Base-by-base conservation (phyloP, 495 filamentous ascomycete species). In the Aspergillus egyptiacus region DNA sequence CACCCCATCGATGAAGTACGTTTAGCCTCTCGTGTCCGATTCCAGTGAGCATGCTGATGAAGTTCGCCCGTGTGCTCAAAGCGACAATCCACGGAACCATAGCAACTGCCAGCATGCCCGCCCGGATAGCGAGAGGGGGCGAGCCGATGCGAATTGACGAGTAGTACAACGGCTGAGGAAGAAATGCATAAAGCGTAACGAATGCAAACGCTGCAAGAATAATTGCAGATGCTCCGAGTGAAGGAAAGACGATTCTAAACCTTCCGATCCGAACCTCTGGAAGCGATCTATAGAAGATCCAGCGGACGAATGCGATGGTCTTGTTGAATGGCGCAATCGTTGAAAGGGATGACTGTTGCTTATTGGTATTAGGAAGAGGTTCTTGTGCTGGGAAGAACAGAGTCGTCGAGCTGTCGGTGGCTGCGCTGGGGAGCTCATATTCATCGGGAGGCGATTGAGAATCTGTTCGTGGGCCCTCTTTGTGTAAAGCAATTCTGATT, bases 61-160 rank as follows among this genome's bases (percentile, higher is more conserved):
- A 55, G 65, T 96, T 97, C 14, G 88, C 84, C 64, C 96, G 96
- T 73, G 89, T 94, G 60, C 85, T 88, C 11, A 91, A 79, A 5
- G 85, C 90, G 17, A 96, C 66, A 45, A 96, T 90, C 87, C 91
- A 97, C 5, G 91, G 91, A 18, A 91, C 84, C 85, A 95, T 86
- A 20, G 91, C 86, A 14, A 96, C 82, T 22, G 91, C 84, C 23
- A 96, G 79, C 91, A 97, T 97, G 33, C 91, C 91, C 11, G 89
- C 78, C 50, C 91, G 84, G 56, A 96, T 85, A 19, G 91, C 89
- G 19, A 97, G 62, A 6, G 91, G 91, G 32, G 91, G 91, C 3
- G 93, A 95, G 25, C 91, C 91, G 46, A 79, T 89, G 23, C 70
- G 71, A 54, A 94, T 91, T 60, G 83, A 87, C 60, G 85, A 71